phyloP scores from a whole-genome alignment of 202 grass and related monocot species.

The Setaria viridis region DNA sequence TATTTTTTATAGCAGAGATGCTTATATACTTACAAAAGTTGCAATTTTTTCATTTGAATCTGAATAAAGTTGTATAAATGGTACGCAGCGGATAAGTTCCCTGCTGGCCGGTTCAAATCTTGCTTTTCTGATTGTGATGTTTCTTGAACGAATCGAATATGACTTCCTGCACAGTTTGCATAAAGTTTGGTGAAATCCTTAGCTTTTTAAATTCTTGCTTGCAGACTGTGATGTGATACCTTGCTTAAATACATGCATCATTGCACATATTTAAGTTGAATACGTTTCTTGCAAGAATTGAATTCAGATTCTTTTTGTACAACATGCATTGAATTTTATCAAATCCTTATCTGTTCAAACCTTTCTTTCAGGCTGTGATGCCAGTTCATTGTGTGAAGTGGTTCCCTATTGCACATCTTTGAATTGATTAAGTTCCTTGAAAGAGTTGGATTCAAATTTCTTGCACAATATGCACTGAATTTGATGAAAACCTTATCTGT shows the following conservation, averaged over 20 bases:
- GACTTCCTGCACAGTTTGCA: not conserved
- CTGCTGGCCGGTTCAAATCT: not conserved
- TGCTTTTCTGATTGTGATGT: constrained; percentile 3
- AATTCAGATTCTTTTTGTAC: not conserved
- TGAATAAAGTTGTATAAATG: not conserved
- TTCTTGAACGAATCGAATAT: not conserved
- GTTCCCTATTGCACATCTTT: constrained; percentile 13
- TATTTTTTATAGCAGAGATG: not conserved
- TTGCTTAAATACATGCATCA: constrained; percentile 19
- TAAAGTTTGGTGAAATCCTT: not conserved
- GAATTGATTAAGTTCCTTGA: constrained; percentile 3
- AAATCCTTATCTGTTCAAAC: not conserved
- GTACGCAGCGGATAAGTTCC: not conserved
- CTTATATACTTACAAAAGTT: not conserved
- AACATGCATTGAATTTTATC: not conserved
- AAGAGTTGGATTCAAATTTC: constrained; percentile 2
- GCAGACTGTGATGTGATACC: not conserved
- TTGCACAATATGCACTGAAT: not conserved
- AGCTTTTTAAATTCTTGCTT: not conserved
- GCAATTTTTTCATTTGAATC: not conserved
- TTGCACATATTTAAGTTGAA: not conserved
- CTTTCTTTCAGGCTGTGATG: not conserved
- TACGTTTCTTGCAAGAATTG: constrained; percentile 3
- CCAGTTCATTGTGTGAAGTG: not conserved
- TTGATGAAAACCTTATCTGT: constrained; percentile 2